These are phyloP conservation scores for Macrocybe gigantea DNA, from an alignment of 768 basidiomycete genomes.

Conservation along the genomic window DNA sequence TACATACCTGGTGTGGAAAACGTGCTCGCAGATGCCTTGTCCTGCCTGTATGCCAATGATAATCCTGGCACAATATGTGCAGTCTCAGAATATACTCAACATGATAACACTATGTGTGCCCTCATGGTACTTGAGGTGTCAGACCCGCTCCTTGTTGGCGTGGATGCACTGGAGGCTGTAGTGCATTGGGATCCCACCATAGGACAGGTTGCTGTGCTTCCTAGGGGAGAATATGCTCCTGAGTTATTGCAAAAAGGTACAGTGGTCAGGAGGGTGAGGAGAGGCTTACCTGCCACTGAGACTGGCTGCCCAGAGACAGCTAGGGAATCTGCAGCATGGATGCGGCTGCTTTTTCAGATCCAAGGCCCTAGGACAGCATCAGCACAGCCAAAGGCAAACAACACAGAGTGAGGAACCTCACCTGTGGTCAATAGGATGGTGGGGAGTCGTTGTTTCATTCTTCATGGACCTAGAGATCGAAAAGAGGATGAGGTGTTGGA, in stretches of 20 bases:
- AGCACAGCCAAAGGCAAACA: too few species aligned
- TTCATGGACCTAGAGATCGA: slow-evolving; percentile 3
- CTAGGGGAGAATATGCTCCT: too few species aligned
- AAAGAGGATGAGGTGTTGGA: slow-evolving; percentile 10
- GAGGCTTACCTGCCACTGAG: neutral
- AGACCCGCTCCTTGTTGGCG: slow-evolving; percentile 7
- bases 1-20: slow-evolving; percentile 8
- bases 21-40: slow-evolving; percentile 23
- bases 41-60: slow-evolving; percentile 11
- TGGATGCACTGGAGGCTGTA: neutral
- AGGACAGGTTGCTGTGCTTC: too few species aligned
- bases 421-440: too few species aligned
- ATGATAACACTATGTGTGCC: slow-evolving; percentile 1
- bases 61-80: slow-evolving; percentile 6
- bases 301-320: slow-evolving; percentile 4
- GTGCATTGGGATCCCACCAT: too few species aligned
- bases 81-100: slow-evolving; percentile 6
- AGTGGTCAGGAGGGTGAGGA: too few species aligned
- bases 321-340: slow-evolving; percentile 5
- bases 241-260: too few species aligned
- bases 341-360: too few species aligned
- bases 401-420: neutral
- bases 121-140: neutral
- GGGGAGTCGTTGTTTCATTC: too few species aligned
- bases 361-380: too few species aligned